Evolutionary conservation across 2,329 filamentous ascomycete species (phyloP).

Genomic region (Nannizziopsis barbatae): DNA sequence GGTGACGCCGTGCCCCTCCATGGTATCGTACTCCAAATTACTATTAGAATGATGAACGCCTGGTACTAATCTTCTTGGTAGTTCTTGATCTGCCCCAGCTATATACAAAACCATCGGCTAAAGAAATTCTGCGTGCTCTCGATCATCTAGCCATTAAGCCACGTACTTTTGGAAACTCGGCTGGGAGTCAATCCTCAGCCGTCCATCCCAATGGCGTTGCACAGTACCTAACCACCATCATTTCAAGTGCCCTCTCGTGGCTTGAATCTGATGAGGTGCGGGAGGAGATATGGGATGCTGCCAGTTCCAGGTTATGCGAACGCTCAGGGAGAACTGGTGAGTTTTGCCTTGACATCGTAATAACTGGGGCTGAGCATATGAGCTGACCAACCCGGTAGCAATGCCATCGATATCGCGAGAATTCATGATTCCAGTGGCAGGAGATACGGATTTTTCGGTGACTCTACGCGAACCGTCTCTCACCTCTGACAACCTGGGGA

Average conservation of each 20-base stretch:
- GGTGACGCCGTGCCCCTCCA: conserved; percentile 4
- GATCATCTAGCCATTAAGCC: conserved; percentile 55
- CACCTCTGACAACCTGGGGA: conserved; percentile 74
- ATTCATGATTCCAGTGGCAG: conserved; percentile 45
- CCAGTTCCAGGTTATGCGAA: conserved; percentile 70
- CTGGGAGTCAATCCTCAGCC: conserved; percentile 20
- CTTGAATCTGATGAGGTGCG: conserved; percentile 34
- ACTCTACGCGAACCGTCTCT: conserved; percentile 75
- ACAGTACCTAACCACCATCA: conserved; percentile 38
- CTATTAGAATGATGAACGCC: neutral
- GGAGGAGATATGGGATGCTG: conserved; percentile 55
- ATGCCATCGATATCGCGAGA: conserved; percentile 53
- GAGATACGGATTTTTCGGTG: conserved; percentile 47
- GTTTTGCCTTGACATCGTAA: conserved; percentile 13
- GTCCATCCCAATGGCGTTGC: conserved; percentile 34
- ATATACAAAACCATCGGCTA: conserved; percentile 60
- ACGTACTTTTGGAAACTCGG: conserved; percentile 32
- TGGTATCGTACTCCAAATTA: neutral
- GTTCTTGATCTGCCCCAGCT: conserved; percentile 71
- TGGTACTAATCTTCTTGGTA: conserved; percentile 21
- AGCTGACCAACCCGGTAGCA: conserved; percentile 29
- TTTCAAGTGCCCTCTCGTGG: conserved; percentile 37
- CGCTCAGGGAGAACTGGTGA: conserved; percentile 65
- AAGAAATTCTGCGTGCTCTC: conserved; percentile 55
- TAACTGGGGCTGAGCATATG: neutral